A percentile compares a stretch with the other conserved stretches of the same genome.
Evolutionary conservation across 305 asterid genomes (phyloP).

Genomic region (Fraxinus dipetala): DNA sequence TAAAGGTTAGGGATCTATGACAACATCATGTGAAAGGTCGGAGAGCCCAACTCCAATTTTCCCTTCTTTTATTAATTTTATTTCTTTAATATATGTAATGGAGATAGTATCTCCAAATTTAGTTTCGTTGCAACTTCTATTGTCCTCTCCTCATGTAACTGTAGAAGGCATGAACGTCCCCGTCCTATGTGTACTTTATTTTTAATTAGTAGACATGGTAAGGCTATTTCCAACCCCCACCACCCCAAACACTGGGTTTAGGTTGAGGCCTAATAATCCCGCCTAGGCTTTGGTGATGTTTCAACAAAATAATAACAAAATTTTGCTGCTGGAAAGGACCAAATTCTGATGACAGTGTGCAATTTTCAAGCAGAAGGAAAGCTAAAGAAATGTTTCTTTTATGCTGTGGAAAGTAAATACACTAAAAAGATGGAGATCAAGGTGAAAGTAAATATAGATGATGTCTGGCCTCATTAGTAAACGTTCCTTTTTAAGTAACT

Average conservation of each 20-base stretch:
- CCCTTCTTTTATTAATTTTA: not conserved
- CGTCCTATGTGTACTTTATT: not conserved
- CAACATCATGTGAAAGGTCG: not conserved
- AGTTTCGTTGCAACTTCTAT: not conserved
- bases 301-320: not conserved
- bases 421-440: not conserved
- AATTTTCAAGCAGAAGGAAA: not conserved
- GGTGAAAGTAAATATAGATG: not conserved
- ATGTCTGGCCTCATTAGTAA: not conserved
- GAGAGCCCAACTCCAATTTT: not conserved
- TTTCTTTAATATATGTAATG: not conserved
- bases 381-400: not conserved
- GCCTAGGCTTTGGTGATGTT: not conserved
- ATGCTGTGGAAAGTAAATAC: not conserved
- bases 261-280: not conserved
- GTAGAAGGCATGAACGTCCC: not conserved
- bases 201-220: not conserved
- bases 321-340: not conserved
- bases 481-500: not conserved
- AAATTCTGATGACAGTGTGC: not conserved
- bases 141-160: not conserved
- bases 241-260: not conserved
- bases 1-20: not conserved
- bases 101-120: not conserved
- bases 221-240: not conserved